phyloP scores from a whole-genome alignment of 805 yeast genomes.

The Yamadazyma takamatsuzukensis region DNA sequence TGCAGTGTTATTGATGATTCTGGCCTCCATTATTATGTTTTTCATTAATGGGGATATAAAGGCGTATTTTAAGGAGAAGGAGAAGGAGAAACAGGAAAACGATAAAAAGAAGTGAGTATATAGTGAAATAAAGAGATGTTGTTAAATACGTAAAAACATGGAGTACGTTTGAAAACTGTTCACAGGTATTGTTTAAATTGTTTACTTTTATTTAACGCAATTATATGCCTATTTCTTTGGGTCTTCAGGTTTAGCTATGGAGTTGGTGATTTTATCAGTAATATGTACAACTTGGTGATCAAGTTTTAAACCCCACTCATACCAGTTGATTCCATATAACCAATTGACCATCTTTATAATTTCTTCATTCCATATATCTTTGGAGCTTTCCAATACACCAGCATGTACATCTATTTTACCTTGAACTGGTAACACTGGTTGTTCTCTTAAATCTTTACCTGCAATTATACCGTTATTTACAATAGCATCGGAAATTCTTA shows the following conservation, averaged over 20 bases:
- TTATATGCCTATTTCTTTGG: constrained; percentile 1
- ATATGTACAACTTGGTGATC: constrained; percentile 29
- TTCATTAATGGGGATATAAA: constrained; percentile 51
- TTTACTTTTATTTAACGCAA: not conserved
- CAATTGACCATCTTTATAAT: constrained; percentile 61
- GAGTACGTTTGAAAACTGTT: no score
- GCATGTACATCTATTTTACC: constrained; percentile 6
- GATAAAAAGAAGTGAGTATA: not conserved
- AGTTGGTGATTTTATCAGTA: constrained; percentile 19
- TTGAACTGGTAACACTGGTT: constrained; percentile 27
- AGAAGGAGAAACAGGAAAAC: constrained; percentile 7
- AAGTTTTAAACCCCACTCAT: constrained; percentile 34
- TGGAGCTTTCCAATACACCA: constrained; percentile 52
- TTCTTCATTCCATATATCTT: constrained; percentile 79
- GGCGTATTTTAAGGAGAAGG: constrained; percentile 40
- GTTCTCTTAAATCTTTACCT: constrained; percentile 42
- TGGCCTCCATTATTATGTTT: constrained; percentile 55
- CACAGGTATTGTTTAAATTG: not conserved
- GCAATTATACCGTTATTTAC: constrained; percentile 53
- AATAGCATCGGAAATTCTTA: constrained; percentile 46
- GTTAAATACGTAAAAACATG: not conserved
- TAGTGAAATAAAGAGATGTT: not conserved
- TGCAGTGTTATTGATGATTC: constrained; percentile 30
- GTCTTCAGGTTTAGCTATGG: constrained; percentile 1
- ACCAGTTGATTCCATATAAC: constrained; percentile 53